Conservation (phyloP, 176 grass and related monocot species). For the Luzula sylvatica region DNA sequence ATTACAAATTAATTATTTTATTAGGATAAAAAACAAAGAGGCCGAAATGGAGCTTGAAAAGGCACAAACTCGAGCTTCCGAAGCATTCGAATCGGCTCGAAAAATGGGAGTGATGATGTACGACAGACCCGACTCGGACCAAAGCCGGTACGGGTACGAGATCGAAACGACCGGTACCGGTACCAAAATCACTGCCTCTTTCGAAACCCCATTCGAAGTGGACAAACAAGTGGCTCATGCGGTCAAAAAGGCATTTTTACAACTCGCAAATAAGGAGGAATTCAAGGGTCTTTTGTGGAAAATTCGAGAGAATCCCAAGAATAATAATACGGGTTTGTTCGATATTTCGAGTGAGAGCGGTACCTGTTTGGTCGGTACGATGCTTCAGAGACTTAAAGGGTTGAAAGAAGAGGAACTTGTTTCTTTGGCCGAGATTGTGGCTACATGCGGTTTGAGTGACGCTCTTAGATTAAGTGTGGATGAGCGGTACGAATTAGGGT, state of each 20-base stretch:
- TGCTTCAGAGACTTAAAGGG: slow-evolving; percentile 67
- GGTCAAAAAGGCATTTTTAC: slow-evolving; percentile 71
- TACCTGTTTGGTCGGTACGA: slow-evolving; percentile 32
- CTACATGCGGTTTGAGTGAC: slow-evolving; percentile 79
- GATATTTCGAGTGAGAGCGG: slow-evolving; percentile 25
- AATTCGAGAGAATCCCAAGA: slow-evolving; percentile 83
- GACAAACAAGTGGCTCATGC: slow-evolving; percentile 78
- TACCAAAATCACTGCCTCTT: slow-evolving; percentile 64
- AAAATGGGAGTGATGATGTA: slow-evolving; percentile 97
- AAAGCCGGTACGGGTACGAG: neutral
- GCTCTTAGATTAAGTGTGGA: slow-evolving; percentile 38
- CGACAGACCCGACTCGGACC: slow-evolving; percentile 48
- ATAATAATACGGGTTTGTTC: slow-evolving; percentile 14
- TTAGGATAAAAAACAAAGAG: slow-evolving; percentile 56
- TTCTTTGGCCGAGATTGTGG: slow-evolving; percentile 81
- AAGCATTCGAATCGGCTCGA: slow-evolving; percentile 74
- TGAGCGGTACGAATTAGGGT: slow-evolving; percentile 14
- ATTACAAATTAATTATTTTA: neutral
- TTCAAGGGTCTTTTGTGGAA: slow-evolving; percentile 56
- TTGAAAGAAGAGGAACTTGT: slow-evolving; percentile 71
- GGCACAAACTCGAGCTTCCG: slow-evolving; percentile 38
- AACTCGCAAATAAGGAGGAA: slow-evolving; percentile 60
- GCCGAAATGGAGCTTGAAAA: slow-evolving; percentile 52
- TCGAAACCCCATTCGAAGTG: slow-evolving; percentile 89
- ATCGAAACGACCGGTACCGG: slow-evolving; percentile 34